Percentiles rank a stretch among this genome's conserved stretches.
These are phyloP conservation scores for Talaromyces sp. DNA, from an alignment of 2,329 filamentous ascomycete genomes.

Conservation along the genomic window DNA sequence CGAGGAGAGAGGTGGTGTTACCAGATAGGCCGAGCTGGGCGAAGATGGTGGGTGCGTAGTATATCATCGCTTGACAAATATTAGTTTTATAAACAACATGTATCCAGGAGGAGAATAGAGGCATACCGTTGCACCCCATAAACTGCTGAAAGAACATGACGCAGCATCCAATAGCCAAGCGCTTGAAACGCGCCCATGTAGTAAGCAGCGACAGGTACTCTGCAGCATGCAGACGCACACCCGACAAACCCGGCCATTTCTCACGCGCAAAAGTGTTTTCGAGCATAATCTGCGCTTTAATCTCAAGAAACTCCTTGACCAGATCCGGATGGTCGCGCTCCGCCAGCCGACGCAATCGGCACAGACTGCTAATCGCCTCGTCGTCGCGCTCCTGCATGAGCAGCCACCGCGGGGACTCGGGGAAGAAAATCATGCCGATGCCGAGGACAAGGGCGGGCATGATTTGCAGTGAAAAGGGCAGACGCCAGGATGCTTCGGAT, in stretches of 20 bases:
- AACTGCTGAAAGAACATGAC: constrained; percentile 45
- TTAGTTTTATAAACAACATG: neutral
- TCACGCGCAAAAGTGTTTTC: constrained; percentile 29
- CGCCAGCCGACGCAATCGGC: constrained; percentile 42
- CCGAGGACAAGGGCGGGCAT: constrained; percentile 34
- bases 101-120: neutral
- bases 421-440: constrained; percentile 44
- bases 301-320: constrained; percentile 46
- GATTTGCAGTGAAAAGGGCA: constrained; percentile 46
- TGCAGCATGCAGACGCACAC: constrained; percentile 25
- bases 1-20: constrained; percentile 31
- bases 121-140: constrained; percentile 41
- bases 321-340: constrained; percentile 43
- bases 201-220: constrained; percentile 31
- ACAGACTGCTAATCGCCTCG: constrained; percentile 44
- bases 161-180: constrained; percentile 34
- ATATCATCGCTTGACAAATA: constrained; percentile 35
- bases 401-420: constrained; percentile 54
- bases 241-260: constrained; percentile 23
- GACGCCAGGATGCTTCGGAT: constrained; percentile 44
- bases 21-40: constrained; percentile 37
- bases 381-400: constrained; percentile 45
- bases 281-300: constrained; percentile 41
- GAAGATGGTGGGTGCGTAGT: constrained; percentile 47
- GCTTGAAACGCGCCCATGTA: constrained; percentile 31